These are phyloP conservation scores for Mesembryanthemum crystallinum DNA, from an alignment of 148 eudicot species.

Conservation along the genomic window DNA sequence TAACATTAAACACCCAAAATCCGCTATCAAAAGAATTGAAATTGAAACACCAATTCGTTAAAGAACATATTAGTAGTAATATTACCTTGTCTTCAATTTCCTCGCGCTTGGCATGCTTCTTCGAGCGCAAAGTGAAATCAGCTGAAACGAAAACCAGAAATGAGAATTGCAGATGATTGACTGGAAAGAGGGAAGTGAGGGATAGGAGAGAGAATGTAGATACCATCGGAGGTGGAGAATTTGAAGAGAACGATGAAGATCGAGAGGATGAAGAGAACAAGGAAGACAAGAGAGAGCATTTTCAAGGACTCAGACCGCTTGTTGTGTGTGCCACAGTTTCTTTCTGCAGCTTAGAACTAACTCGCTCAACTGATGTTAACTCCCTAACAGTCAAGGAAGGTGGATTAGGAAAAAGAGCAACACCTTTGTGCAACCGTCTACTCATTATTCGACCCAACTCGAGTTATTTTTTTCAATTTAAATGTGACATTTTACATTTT, in stretches of 20 bases:
- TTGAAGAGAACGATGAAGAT: constrained; percentile 38
- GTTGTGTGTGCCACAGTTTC: too few relatives aligned
- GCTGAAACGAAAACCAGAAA: constrained; percentile 33
- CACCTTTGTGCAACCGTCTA: too few relatives aligned
- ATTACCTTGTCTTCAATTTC: constrained; percentile 73
- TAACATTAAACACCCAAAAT: neutral
- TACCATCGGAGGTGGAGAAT: constrained; percentile 64
- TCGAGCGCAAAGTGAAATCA: constrained; percentile 73
- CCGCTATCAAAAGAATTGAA: neutral
- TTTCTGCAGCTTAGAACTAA: too few relatives aligned
- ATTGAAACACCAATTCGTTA: neutral
- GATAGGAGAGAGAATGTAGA: neutral
- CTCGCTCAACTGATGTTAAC: too few relatives aligned
- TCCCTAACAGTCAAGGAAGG: too few relatives aligned
- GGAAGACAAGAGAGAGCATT: constrained; percentile 22
- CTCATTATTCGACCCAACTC: too few relatives aligned
- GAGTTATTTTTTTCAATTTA: too few relatives aligned
- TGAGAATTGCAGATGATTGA: neutral
- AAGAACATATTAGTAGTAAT: neutral
- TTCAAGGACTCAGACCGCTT: too few relatives aligned
- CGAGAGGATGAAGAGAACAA: constrained; percentile 28
- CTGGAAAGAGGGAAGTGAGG: neutral
- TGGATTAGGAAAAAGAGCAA: too few relatives aligned
- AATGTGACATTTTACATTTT: too few relatives aligned
- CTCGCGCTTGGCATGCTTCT: constrained; percentile 58